Base-by-base conservation (phyloP, 352 stramenopile genomes). In the Aphanomyces astaci region DNA sequence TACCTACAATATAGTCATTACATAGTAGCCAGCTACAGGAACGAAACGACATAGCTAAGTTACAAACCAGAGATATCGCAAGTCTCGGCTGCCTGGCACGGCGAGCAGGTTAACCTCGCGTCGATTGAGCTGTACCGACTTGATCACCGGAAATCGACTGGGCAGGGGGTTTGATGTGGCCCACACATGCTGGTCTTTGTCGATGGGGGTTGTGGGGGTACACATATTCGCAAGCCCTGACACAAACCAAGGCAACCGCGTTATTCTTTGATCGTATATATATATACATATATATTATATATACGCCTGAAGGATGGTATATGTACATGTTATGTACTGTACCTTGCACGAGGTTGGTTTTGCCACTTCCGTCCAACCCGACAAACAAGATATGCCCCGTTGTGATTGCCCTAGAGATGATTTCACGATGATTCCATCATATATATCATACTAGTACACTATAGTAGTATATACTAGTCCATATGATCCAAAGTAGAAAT, bases 341-440 rank as follows among this genome's bases (percentile, higher is more conserved):
- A 39, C 51, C 51, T 36, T 59, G 51, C 15, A 59, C 7, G 5
- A 59, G 25, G 24, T 39, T 59, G 5, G 51, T 59, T n/a, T 59
- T 59, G 15, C 51, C 51, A 28, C 51, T 59, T 13, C 51, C 51
- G n/a, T 59, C 51, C 30, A 59, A 59, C 19, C 51, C 51, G 51
- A 59, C 51, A 59, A 3, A 33, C 13, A 59, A 28, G 51, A 59
- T 32, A 19, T 36, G 27, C 19, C 13, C 51, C 22, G 13, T 7
- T 43, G 36, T n/a, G n/a, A n/a, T 15, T 43, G 36, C 36, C 15
- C 36, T 43, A 43, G 7, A 15, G 36, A 15, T 43, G 36, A 43
- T n/a, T n/a, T n/a, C 25, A 55, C 9, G 25, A 55, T 13, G 22
- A 46, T 9, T 17, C 9, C 39, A 46, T 24, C 48, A 55, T 28